Base-by-base conservation (phyloP, 768 basidiomycete species). In the Mrakia blollopis region DNA sequence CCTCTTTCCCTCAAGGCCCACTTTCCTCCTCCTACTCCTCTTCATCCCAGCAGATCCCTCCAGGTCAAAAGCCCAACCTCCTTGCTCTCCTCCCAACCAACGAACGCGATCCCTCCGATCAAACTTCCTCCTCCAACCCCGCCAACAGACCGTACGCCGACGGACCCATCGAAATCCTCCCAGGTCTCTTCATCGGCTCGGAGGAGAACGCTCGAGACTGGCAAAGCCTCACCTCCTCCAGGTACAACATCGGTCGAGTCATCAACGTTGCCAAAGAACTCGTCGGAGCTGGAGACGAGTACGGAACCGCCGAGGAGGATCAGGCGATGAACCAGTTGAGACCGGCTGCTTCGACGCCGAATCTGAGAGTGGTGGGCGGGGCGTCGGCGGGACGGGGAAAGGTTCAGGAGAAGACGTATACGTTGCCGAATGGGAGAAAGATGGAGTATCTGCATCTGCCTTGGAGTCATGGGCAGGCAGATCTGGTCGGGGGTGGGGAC, bases 231-330 rank as follows among this genome's bases (percentile, higher is more conserved):
- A 70, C 69, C n/a, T 25, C 25, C 18, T 21, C 37, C 39, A 37
- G 25, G 8, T 74, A 8, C 50, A 28, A 73, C 32, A 71, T 77
- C 11, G 70, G 61, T 10, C 89, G 91, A 63, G 88, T 96, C 30
- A 88, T 96, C 83, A 95, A 96, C 83, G 94, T 96, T 47, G 94
- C 94, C 65, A 94, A 95, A 85, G 94, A 97, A 83, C 92, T 97
- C 79, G 82, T 78, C 8, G 80, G 54, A 4, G 30, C 61, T 3
- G 52, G 71, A n/a, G 68, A 71, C 61, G 76, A 67, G 71, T 60
- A 54, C 47, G 54, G 73, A n/a, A 74, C 54, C n/a, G 72, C 52
- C 0, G 68, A 52, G 52, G 70, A 72, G 70, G 70, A 52, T 25
- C 70, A 72, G 47, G 47, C 47, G 25, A 16, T 32, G 63, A 68